phyloP scores from a whole-genome alignment of 2,329 filamentous ascomycete genomes.

The Mycosphaerella arachidis region DNA sequence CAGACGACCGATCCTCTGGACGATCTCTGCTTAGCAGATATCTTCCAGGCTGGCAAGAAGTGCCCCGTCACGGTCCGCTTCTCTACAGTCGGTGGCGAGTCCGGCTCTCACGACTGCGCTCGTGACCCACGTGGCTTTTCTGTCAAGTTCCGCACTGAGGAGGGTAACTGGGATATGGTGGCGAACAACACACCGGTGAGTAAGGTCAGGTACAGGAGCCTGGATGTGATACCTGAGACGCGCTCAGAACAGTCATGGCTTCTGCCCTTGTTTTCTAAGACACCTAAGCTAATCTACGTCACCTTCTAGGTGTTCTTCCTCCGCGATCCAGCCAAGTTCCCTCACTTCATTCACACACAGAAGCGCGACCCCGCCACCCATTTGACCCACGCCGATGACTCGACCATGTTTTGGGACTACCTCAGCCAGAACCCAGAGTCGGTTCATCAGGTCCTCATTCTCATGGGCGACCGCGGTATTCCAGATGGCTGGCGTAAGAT shows the following conservation, averaged over 20 bases:
- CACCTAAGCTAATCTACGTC: no score
- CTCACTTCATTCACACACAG: constrained; percentile 69
- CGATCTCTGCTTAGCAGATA: constrained; percentile 43
- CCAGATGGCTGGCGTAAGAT: constrained; percentile 53
- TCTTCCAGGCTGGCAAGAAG: constrained; percentile 61
- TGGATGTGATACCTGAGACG: no score
- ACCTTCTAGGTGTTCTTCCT: constrained; percentile 57
- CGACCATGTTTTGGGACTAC: constrained; percentile 65
- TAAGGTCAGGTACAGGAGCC: no score
- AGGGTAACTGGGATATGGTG: constrained; percentile 71
- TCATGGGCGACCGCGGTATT: constrained; percentile 53
- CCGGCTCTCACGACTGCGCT: constrained; percentile 65
- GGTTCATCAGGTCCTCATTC: constrained; percentile 51
- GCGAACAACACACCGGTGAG: constrained; percentile 63
- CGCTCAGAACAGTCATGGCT: no score
- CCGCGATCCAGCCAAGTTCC: constrained; percentile 69
- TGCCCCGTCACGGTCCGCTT: constrained; percentile 65
- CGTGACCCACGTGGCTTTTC: constrained; percentile 70
- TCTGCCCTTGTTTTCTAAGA: no score
- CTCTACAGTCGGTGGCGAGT: constrained; percentile 71
- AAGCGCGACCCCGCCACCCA: constrained; percentile 70
- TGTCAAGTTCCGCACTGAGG: constrained; percentile 67
- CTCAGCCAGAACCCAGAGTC: constrained; percentile 52
- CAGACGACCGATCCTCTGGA: constrained; percentile 44
- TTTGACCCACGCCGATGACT: constrained; percentile 60